phyloP scores from a whole-genome alignment of 2,329 filamentous ascomycete genomes.

The Mollisia scopiformis region DNA sequence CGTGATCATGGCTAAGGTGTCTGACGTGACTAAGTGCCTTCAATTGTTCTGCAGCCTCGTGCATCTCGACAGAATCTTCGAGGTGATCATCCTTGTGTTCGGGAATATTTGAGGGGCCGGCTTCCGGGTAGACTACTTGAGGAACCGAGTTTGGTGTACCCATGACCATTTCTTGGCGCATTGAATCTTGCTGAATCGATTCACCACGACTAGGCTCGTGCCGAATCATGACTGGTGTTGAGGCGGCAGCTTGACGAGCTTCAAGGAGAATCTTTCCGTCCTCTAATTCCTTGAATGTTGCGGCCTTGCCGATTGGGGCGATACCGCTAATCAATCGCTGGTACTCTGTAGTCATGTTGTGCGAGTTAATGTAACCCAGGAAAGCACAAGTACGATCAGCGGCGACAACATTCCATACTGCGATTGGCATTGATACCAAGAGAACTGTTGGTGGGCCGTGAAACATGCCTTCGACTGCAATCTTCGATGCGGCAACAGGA shows the following conservation, averaged over 20 bases:
- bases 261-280: constrained; percentile 59
- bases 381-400: constrained; percentile 70
- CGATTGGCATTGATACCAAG: constrained; percentile 66
- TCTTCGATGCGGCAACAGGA: constrained; percentile 57
- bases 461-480: constrained; percentile 70
- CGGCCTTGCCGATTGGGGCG: constrained; percentile 42
- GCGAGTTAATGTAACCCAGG: constrained; percentile 66
- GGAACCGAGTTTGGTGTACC: constrained; percentile 27
- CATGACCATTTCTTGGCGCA: constrained; percentile 30
- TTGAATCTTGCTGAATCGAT: constrained; percentile 20
- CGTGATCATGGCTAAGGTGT: constrained; percentile 52
- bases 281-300: constrained; percentile 56
- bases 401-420: constrained; percentile 66
- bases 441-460: constrained; percentile 68
- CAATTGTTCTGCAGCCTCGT: constrained; percentile 68
- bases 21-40: constrained; percentile 68
- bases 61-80: constrained; percentile 70
- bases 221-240: constrained; percentile 41
- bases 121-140: constrained; percentile 33
- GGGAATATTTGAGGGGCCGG: constrained; percentile 26
- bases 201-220: constrained; percentile 41
- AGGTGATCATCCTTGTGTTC: constrained; percentile 49
- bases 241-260: constrained; percentile 38
- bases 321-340: constrained; percentile 56
- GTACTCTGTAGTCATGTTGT: constrained; percentile 69